These are phyloP conservation scores for Cryphonectria japonica DNA, from an alignment of 2,329 filamentous ascomycete species.

Conservation along the genomic window DNA sequence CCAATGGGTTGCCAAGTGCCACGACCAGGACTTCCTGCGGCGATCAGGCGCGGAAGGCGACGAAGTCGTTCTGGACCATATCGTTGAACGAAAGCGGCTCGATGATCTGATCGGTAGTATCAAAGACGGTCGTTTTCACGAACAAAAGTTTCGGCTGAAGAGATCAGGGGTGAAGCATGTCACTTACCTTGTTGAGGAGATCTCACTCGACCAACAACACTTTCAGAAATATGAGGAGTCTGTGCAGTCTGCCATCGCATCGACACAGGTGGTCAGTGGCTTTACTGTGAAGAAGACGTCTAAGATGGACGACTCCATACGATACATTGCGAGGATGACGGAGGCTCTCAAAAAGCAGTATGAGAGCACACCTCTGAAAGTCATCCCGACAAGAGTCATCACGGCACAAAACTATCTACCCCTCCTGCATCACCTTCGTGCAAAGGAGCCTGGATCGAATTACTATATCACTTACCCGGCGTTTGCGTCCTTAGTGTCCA, in stretches of 20 bases:
- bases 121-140: conserved; percentile 80
- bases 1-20: conserved; percentile 77
- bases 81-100: conserved; percentile 78
- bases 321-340: conserved; percentile 75
- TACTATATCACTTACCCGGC: conserved; percentile 71
- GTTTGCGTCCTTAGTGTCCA: conserved; percentile 73
- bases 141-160: conserved; percentile 80
- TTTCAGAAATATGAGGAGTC: conserved; percentile 65
- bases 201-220: conserved; percentile 59
- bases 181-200: conserved; percentile 78
- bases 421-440: conserved; percentile 61
- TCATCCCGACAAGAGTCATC: conserved; percentile 69
- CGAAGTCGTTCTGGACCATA: conserved; percentile 78
- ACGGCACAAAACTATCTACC: conserved; percentile 68
- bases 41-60: conserved; percentile 64
- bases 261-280: conserved; percentile 76
- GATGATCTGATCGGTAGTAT: conserved; percentile 81
- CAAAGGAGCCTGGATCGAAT: conserved; percentile 51
- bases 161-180: conserved; percentile 76
- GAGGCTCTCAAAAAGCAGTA: conserved; percentile 68
- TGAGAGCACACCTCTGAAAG: conserved; percentile 56
- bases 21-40: conserved; percentile 60
- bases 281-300: conserved; percentile 79
- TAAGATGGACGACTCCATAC: conserved; percentile 77
- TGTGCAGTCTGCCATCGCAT: conserved; percentile 73